Base-by-base conservation (phyloP, 371 early-diverging fungal genomes). In the Haplosporangium sp. region DNA sequence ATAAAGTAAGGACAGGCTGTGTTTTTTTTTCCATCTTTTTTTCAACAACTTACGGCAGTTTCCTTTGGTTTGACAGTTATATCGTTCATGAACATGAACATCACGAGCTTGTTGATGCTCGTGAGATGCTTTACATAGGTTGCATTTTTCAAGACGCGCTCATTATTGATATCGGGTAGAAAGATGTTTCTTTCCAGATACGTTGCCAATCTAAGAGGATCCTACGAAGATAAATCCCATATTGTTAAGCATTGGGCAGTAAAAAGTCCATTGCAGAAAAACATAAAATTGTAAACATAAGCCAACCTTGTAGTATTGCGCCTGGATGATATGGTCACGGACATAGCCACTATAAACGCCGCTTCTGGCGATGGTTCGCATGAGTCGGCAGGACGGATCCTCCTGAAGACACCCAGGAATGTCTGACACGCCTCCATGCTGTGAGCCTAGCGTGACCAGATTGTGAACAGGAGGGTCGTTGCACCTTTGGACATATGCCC, bases 81-180 rank as follows among this genome's bases (percentile, higher is more conserved):
- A 68, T 98, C 98, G 10, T 93, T 81, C 46, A 77, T 81, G 72
- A 96, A 96, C 74, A 85, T 81, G 50, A 95, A 86, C 85, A 97
- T 76, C 13, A 95, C 93, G 64, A 96, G 80, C 54, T 82, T 83
- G 21, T 95, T 87, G 36, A 98, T 81, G 10, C 81, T 63, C 2
- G 60, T 20, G 36, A 98, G 62, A 10, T 88, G 84, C 6, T 82
- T 59, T 13, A 77, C 79, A 66, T 95, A 96, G 0, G 77, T 85
- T 21, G 50, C 42, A 65, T 92, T 91, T 46, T 84, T 82, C 54
- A 60, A 18, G 37, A 38, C 21, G 43, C 55, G 64, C 72, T 97
- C 97, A 79, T 95, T 93, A 81, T 98, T 98, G 55, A 96, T 81
- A 56, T 92, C 88, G 0, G 98, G 93, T 21, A 98, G 82, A 66